Evolutionary conservation across 768 basidiomycete species (phyloP).

Genomic region (Hygrocybe punicea): DNA sequence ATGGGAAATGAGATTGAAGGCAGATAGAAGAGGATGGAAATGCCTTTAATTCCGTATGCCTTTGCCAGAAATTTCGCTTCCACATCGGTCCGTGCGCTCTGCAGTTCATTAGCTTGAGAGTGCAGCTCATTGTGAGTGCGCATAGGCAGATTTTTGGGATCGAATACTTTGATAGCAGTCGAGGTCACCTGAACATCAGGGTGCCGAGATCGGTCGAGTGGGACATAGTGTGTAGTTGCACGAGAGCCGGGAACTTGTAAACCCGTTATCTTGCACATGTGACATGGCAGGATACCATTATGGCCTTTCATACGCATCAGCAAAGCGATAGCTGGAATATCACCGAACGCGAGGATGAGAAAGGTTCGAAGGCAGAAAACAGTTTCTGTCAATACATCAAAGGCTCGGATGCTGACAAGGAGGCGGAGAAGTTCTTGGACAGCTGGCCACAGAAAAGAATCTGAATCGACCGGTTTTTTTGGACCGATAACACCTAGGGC

Average conservation of each 20-base stretch:
- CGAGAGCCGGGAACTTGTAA: constrained; percentile 27
- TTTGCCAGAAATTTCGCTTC: constrained; percentile 28
- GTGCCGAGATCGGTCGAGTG: constrained; percentile 29
- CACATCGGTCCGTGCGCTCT: constrained; percentile 18
- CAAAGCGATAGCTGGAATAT: constrained; percentile 21
- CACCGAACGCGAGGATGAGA: constrained; percentile 31
- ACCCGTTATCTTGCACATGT: constrained; percentile 32
- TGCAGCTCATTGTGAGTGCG: constrained; percentile 31
- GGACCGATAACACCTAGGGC: constrained; percentile 45
- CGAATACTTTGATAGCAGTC: constrained; percentile 13
- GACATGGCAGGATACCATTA: constrained; percentile 31
- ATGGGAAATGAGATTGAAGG: constrained; percentile 35
- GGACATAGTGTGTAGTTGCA: constrained; percentile 38
- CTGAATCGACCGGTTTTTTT: constrained; percentile 34
- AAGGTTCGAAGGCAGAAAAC: constrained; percentile 22
- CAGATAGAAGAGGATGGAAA: constrained; percentile 30
- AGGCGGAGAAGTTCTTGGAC: constrained; percentile 35
- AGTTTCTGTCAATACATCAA: constrained; percentile 30
- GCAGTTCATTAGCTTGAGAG: constrained; percentile 20
- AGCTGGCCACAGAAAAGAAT: constrained; percentile 38
- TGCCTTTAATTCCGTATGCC: constrained; percentile 33
- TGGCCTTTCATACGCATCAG: constrained; percentile 32
- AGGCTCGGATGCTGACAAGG: constrained; percentile 34
- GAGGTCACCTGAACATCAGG: constrained; percentile 11
- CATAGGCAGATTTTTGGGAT: constrained; percentile 34